Percentiles rank a stretch among this genome's conserved stretches.
Evolutionary conservation across 441 rosid species (phyloP).

Genomic region (Euphorbia schlechtendalii): DNA sequence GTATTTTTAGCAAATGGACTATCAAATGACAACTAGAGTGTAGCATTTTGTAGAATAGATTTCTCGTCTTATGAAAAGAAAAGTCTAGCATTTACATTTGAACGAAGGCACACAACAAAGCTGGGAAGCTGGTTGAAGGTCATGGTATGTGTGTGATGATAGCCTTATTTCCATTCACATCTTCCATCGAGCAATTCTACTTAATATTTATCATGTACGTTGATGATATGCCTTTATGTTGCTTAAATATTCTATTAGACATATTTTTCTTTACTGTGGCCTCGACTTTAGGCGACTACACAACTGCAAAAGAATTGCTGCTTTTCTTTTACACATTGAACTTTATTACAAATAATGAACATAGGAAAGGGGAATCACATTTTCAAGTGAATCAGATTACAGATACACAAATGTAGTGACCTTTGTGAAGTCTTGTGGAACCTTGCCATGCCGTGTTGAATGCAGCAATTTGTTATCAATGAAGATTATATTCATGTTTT

Average conservation of each 20-base stretch:
- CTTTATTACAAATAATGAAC: background rate
- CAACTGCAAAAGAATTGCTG: background rate
- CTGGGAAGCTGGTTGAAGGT: background rate
- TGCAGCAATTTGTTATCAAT: no score
- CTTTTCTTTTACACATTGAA: background rate
- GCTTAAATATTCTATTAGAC: background rate
- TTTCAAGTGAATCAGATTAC: background rate
- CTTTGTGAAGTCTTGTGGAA: no score
- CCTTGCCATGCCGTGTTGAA: background rate
- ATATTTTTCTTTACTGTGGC: constrained; percentile 2
- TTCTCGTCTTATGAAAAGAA: background rate
- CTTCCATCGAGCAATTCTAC: background rate
- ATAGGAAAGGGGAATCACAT: background rate
- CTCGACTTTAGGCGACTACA: background rate
- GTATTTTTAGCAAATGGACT: background rate
- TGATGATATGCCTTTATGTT: no score
- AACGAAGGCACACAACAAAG: background rate
- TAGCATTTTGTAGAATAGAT: background rate
- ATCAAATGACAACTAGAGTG: background rate
- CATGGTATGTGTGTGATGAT: background rate
- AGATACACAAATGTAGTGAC: background rate
- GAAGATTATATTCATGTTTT: no score
- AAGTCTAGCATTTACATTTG: background rate
- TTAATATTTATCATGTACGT: background rate
- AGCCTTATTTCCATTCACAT: background rate